Evolutionary conservation across 306 rosid genomes (phyloP).

Genomic region (Canavalia gladiata): DNA sequence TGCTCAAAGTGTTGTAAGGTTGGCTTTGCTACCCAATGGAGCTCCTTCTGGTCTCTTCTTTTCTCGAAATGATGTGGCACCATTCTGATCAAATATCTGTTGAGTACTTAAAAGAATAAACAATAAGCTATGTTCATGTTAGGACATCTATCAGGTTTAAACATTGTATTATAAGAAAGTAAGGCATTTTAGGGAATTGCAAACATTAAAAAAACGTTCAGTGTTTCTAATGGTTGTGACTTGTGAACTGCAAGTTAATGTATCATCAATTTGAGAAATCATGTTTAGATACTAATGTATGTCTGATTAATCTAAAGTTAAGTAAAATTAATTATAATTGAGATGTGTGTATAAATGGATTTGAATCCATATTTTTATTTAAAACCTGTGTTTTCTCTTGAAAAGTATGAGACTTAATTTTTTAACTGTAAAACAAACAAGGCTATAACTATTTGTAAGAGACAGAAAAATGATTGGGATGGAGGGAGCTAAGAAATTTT

Average conservation of each 20-base stretch:
- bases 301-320: too few relatives aligned
- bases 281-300: not conserved
- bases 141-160: not conserved
- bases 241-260: slow-evolving; percentile 12
- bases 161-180: not conserved
- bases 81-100: slow-evolving; percentile 35
- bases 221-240: not conserved
- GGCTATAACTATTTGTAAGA: not conserved
- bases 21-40: slow-evolving; percentile 57
- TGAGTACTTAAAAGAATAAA: slow-evolving; percentile 4
- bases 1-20: slow-evolving; percentile 60
- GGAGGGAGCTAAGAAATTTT: not conserved
- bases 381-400: too few relatives aligned
- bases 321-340: too few relatives aligned
- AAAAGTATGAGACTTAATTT: too few relatives aligned
- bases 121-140: not conserved
- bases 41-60: slow-evolving; percentile 47
- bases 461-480: not conserved
- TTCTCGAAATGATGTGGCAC: slow-evolving; percentile 38
- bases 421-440: too few relatives aligned
- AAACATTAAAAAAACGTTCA: not conserved
- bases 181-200: not conserved
- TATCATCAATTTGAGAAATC: slow-evolving; percentile 5
- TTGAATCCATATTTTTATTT: too few relatives aligned
- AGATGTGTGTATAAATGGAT: too few relatives aligned